These are phyloP conservation scores for Aeschynomene evenia DNA, from an alignment of 306 rosid genomes.

Conservation along the genomic window DNA sequence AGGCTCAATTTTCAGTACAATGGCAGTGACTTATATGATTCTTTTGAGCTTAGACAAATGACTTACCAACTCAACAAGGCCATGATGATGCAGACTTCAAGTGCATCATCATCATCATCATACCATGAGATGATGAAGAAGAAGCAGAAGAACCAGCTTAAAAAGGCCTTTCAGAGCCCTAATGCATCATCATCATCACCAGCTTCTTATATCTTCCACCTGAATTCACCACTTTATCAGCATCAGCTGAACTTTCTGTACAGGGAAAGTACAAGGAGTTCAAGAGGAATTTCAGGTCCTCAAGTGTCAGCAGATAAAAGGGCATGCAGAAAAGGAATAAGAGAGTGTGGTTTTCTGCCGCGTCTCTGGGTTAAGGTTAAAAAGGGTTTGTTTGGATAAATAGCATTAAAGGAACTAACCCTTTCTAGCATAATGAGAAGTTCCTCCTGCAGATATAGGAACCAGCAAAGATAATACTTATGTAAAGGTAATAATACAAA, in stretches of 20 bases:
- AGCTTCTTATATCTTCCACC: constrained; percentile 21
- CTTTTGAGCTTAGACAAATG: constrained; percentile 55
- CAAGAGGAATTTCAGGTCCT: constrained; percentile 41
- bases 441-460: not conserved
- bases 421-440: constrained; percentile 2
- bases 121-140: constrained; percentile 34
- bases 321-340: constrained; percentile 10
- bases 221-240: constrained; percentile 41
- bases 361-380: constrained; percentile 66
- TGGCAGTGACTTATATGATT: constrained; percentile 62
- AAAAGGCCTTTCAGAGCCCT: constrained; percentile 44
- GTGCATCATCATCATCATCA: constrained; percentile 37
- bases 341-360: constrained; percentile 40
- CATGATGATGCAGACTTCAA: constrained; percentile 39
- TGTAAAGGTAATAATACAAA: constrained; percentile 4
- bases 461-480: not conserved
- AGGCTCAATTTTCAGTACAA: constrained; percentile 38
- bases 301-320: constrained; percentile 22
- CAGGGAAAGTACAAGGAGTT: constrained; percentile 28
- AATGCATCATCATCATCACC: constrained; percentile 37
- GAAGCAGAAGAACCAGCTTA: constrained; percentile 32
- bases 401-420: constrained; percentile 21
- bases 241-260: constrained; percentile 37
- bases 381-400: constrained; percentile 41
- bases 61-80: constrained; percentile 57